These are phyloP conservation scores for Centrapalus pauciflorus DNA, from an alignment of 129 eudicot species.

Conservation along the genomic window DNA sequence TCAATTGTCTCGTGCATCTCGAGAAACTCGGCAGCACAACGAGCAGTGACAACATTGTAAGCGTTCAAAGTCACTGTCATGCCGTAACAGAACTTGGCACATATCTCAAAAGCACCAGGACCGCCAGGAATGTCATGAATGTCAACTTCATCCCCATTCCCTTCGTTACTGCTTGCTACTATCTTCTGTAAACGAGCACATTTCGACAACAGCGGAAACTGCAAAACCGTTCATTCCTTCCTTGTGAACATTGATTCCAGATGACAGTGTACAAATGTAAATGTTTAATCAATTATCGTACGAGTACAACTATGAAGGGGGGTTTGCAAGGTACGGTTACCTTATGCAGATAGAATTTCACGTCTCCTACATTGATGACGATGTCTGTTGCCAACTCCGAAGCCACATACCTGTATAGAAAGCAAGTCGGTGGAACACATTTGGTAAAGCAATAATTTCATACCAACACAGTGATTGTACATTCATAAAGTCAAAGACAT, in stretches of 20 bases:
- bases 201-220: slow-evolving; percentile 93
- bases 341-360: slow-evolving; percentile 88
- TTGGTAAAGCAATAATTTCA: not conserved
- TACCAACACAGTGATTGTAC: not conserved
- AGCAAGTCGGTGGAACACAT: not conserved
- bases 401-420: slow-evolving; percentile 66
- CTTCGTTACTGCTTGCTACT: slow-evolving; percentile 46
- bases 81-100: slow-evolving; percentile 95
- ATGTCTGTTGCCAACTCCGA: slow-evolving; percentile 79
- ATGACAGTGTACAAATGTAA: not conserved
- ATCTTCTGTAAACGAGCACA: slow-evolving; percentile 70
- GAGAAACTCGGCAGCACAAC: slow-evolving; percentile 91
- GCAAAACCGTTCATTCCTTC: slow-evolving; percentile 27
- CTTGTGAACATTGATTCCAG: no score
- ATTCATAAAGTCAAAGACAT: not conserved
- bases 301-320: not conserved
- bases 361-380: slow-evolving; percentile 62
- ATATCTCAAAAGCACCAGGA: slow-evolving; percentile 66
- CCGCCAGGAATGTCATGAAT: slow-evolving; percentile 92
- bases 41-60: slow-evolving; percentile 65
- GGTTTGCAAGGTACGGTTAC: slow-evolving; percentile 29
- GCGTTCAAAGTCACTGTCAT: slow-evolving; percentile 90
- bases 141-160: slow-evolving; percentile 50
- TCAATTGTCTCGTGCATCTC: slow-evolving; percentile 86
- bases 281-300: no score